phyloP scores from a whole-genome alignment of 169 alveolate species.

The Eimeria acervulina region DNA sequence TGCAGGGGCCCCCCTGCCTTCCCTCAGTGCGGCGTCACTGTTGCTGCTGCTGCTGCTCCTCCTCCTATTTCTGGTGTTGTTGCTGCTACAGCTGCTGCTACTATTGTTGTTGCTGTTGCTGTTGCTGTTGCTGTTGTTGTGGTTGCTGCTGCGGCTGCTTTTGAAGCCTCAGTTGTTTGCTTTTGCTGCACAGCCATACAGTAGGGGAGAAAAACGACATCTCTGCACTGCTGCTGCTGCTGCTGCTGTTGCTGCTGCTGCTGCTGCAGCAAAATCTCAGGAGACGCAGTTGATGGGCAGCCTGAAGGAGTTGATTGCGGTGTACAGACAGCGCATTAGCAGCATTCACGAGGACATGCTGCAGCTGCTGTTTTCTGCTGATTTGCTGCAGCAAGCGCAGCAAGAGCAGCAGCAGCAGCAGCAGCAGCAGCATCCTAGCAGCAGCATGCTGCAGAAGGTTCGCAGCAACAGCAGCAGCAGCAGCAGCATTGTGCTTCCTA shows the following conservation, averaged over 20 bases:
- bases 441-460: constrained; percentile 16
- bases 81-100: not conserved
- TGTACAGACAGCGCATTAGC: constrained; percentile 51
- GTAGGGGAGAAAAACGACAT: not conserved
- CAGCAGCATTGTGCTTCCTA: not conserved
- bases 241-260: constrained; percentile 61
- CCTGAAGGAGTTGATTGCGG: not conserved
- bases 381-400: constrained; percentile 38
- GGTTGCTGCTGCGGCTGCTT: constrained; percentile 34
- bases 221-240: constrained; percentile 36
- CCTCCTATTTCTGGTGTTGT: not conserved
- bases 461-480: constrained; percentile 62
- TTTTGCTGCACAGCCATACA: not conserved
- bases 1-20: constrained; percentile 25
- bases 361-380: constrained; percentile 43
- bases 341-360: constrained; percentile 29
- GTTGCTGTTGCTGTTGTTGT: constrained; percentile 6
- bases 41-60: constrained; percentile 4
- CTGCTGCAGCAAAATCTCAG: constrained; percentile 55
- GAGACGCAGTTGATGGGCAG: constrained; percentile 48
- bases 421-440: not conserved
- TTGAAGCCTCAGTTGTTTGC: constrained; percentile 10
- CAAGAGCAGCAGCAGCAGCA: constrained; percentile 39
- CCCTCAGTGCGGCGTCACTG: not conserved
- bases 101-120: not conserved